Evolutionary conservation across 257 asterid genomes (phyloP), one percentile per base, ranked within the genome.

Genomic region (Solanum sejunctum): DNA sequence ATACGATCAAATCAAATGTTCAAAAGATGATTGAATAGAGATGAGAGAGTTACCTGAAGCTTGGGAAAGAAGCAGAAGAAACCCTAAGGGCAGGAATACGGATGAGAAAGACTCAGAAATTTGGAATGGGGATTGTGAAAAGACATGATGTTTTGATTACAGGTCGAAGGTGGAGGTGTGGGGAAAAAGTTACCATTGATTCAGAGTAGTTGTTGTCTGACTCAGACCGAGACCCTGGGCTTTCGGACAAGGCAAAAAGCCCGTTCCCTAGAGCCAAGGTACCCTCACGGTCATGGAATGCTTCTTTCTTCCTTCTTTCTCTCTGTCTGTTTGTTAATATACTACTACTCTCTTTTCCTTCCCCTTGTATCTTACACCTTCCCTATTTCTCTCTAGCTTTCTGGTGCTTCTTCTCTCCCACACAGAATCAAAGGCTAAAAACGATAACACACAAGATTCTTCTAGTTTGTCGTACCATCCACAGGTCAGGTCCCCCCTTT

Each of bases 171-270:
- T 17, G 28, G 10, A 61, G 23, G 51, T 41, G 84, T 39, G 43
- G 18, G 84, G 77, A 82, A 66, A 32, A 60, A 28, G 84, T 82
- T 82, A 43, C 78, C 84, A 82, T 82, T 47, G 81, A 75, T 21
- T 43, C 60, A 75, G 28, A 47, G 11, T 72, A 47, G 58, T 54
- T 81, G 86, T 32, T 28, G 12, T 66, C 75, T 66, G 39, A 64
- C 86, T 69, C 71, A 20, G n/a, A 69, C 85, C 83, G 71, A 43
- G 80, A 72, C 87, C 86, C 87, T 84, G 79, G 69, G 55, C 85
- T 85, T 86, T 71, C 84, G 89, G 89, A 86, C 85, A 84, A 86
- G 88, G 88, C 85, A 55, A 85, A 85, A 88, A 88, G 84, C 77
- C 84, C 32, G 84, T 58, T 81, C 56, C 66, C 80, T 82, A 47